Evolutionary conservation across 371 early-diverging fungal genomes (phyloP), one percentile per base, ranked within the genome.

Genomic region (Apophysomyces sp.): DNA sequence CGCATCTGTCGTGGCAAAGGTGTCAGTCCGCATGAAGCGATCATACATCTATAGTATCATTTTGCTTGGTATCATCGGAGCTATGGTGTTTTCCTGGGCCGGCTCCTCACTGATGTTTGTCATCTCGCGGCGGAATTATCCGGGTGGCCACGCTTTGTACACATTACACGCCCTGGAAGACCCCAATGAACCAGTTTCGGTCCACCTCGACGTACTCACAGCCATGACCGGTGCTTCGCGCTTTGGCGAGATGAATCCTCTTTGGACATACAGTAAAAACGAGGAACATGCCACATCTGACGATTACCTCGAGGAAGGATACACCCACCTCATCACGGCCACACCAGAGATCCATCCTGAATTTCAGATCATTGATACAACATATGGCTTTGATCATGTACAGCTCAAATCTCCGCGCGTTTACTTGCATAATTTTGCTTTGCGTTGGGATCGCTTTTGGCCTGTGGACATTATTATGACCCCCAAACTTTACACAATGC

Each of bases 211-310:
- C 73, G 79, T 79, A 3, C 83, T 76, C 29, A 81, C 94, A 0
- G 92, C 94, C n/a, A 93, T 92, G 86, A 93, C 93, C 21, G 98
- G 97, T 30, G 93, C 86, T 8, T 85, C 92, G 4, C 86, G 91
- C 24, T 97, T 94, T 67, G 88, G 90, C 0, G 76, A 84, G 59
- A 26, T 49, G 0, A 58, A 64, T 11, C 36, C 62, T 8, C 13
- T 74, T 8, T 92, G 91, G 89, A 57, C 36, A 4, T 91, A 91
- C 58, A 80, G 76, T 63, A 91, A 91, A 71, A 74, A 85, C 54
- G 91, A 91, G 67, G 66, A 71, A 1, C 86, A 85, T 55, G 57
- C 12, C 16, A 41, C 54, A 0, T 66, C 76, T 9, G 62, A 71
- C 12, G 88, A 87, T 28, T 90, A 80, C 53, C 37, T 87, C 18